Evolutionary conservation across 2,329 filamentous ascomycete genomes (phyloP).

Genomic region (Fusarium subglutinans): DNA sequence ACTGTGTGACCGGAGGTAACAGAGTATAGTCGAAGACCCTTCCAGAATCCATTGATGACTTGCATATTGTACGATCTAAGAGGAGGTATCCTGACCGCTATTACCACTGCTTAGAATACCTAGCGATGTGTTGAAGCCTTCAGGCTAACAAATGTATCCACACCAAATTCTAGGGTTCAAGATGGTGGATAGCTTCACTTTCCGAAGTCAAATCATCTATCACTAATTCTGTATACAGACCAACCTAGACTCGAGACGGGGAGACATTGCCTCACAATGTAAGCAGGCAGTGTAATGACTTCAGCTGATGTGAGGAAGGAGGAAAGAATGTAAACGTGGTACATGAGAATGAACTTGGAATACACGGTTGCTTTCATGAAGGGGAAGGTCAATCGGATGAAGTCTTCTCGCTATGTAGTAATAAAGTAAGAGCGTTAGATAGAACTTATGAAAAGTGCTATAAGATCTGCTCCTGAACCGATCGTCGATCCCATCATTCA

Average conservation of each 20-base stretch:
- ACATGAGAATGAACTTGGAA: background rate
- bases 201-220: fast-evolving
- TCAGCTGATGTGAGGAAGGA: background rate
- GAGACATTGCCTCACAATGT: background rate
- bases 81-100: background rate
- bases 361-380: fast-evolving
- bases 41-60: background rate
- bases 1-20: background rate
- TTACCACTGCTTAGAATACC: fast-evolving
- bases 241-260: fast-evolving
- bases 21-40: fast-evolving
- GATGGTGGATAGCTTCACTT: background rate
- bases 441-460: fast-evolving
- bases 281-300: background rate
- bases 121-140: background rate
- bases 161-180: background rate
- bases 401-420: fast-evolving
- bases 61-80: background rate
- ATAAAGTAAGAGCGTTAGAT: fast-evolving
- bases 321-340: background rate
- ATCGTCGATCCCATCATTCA: fast-evolving
- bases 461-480: background rate
- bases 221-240: background rate
- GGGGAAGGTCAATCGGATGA: fast-evolving
- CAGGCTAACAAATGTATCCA: background rate